Evolutionary conservation across 768 basidiomycete species (phyloP), one percentile per base, ranked within the genome.

Genomic region (Suillus paluster): DNA sequence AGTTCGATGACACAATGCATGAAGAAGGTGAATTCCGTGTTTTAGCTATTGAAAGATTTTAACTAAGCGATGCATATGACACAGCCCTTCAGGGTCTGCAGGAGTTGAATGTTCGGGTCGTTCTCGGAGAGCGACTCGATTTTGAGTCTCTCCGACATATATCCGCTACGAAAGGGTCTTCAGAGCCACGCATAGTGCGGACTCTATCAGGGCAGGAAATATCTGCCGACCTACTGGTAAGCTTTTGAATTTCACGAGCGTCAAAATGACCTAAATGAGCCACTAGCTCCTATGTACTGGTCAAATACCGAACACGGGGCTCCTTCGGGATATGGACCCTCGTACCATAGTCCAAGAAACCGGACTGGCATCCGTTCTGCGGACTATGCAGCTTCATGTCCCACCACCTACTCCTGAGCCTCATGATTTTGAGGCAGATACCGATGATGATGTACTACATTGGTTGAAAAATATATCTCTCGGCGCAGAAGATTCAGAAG

Each of bases 221-320:
- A 27, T 72, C 73, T 19, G 85, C 83, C 0, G 84, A 87, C 65
- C 72, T 86, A 4, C 68, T 87, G 23, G 86, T 87, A 63, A 27
- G 27, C 27, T 64, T 25, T 36, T 52, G 33, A 25, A 10, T n/a
- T 61, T 27, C n/a, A n/a, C 38, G 45, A 57, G 14, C 33, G 23
- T 39, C 21, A 25, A 23, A 46, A 4, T 39, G 17, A 46, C 9
- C 42, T 33, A 34, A 64, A 15, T 30, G 34, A 41, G 39, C 33
- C 46, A 21, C 48, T 44, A 86, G 85, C 80, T 88, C 11, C 73
- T 86, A 1, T 87, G 87, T 65, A 87, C 86, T 0, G 87, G 87
- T 9, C 87, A 88, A 70, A 73, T 67, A 8, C 86, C 86, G 19
- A 87, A 88, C 68, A 85, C 86, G 0, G 68, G 66, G 1, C 65